Evolutionary conservation across 352 stramenopile species (phyloP).

Genomic region (Phytophthora constricta): DNA sequence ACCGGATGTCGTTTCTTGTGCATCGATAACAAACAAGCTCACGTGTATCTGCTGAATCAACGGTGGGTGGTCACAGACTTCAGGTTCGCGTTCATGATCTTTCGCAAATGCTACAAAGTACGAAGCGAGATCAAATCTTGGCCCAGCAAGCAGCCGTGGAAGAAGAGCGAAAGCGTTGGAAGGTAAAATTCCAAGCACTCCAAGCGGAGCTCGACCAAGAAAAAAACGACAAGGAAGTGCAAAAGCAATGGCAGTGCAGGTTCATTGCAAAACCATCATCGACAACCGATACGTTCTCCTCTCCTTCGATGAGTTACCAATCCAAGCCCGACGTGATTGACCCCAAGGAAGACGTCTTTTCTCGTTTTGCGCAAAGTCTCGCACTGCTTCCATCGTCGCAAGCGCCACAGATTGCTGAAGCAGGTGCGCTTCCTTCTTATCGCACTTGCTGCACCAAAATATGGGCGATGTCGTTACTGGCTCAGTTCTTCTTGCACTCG

Average conservation of each 20-base stretch:
- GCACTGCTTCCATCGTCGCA: slow-evolving; percentile 60
- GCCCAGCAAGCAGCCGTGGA: slow-evolving; percentile 55
- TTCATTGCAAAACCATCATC: slow-evolving; percentile 31
- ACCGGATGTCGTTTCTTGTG: too few relatives aligned
- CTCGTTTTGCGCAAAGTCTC: slow-evolving; percentile 75
- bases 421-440: slow-evolving; percentile 69
- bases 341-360: slow-evolving; percentile 63
- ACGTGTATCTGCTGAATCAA: not conserved
- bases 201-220: slow-evolving; percentile 62
- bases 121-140: slow-evolving; percentile 71
- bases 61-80: slow-evolving; percentile 38
- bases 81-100: slow-evolving; percentile 64
- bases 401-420: slow-evolving; percentile 52
- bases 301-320: slow-evolving; percentile 1
- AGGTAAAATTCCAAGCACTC: slow-evolving; percentile 42
- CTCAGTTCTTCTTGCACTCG: slow-evolving; percentile 70
- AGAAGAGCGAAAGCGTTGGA: slow-evolving; percentile 55
- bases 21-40: not conserved
- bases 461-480: slow-evolving; percentile 66
- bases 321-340: slow-evolving; percentile 22
- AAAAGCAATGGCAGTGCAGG: slow-evolving; percentile 63
- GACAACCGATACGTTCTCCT: slow-evolving; percentile 7
- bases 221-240: slow-evolving; percentile 73
- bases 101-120: slow-evolving; percentile 56
- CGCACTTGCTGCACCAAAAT: slow-evolving; percentile 59